Conservation (phyloP, 2,329 filamentous ascomycete species). For the Aspergillus cejpii region DNA sequence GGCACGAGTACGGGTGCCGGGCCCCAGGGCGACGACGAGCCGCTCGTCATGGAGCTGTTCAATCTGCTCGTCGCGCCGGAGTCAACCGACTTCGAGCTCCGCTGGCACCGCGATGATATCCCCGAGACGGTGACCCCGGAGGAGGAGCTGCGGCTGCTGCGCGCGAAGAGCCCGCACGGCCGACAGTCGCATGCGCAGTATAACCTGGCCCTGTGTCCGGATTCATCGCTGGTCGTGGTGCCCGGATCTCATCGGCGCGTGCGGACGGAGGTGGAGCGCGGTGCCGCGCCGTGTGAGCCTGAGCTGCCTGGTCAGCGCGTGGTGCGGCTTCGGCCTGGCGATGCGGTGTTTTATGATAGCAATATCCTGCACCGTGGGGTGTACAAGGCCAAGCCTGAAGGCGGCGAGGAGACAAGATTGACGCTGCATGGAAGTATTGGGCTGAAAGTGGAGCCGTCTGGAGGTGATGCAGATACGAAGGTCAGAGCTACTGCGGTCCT, state of each 20-base stretch:
- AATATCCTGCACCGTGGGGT: conserved; percentile 61
- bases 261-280: conserved; percentile 62
- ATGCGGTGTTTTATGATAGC: conserved; percentile 83
- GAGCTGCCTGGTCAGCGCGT: conserved; percentile 57
- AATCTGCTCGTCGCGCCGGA: conserved; percentile 72
- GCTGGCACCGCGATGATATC: conserved; percentile 85
- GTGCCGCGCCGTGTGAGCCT: conserved; percentile 58
- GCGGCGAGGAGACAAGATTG: conserved; percentile 34
- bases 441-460: conserved; percentile 25
- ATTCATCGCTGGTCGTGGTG: conserved; percentile 66
- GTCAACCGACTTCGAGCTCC: conserved; percentile 61
- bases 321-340: conserved; percentile 63
- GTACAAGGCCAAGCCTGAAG: conserved; percentile 36
- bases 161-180: conserved; percentile 39
- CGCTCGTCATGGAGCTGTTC: conserved; percentile 78
- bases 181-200: conserved; percentile 71
- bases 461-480: conserved; percentile 26
- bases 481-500: conserved; percentile 41
- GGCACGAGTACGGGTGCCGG: conserved; percentile 22
- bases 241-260: conserved; percentile 68
- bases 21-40: conserved; percentile 40
- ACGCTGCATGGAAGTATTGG: conserved; percentile 43
- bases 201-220: conserved; percentile 74
- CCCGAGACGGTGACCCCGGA: conserved; percentile 56
- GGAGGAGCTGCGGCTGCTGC: conserved; percentile 59